Percentiles rank a stretch among this genome's conserved stretches.
phyloP scores from a whole-genome alignment of 305 asterid species.

The Withania somnifera region DNA sequence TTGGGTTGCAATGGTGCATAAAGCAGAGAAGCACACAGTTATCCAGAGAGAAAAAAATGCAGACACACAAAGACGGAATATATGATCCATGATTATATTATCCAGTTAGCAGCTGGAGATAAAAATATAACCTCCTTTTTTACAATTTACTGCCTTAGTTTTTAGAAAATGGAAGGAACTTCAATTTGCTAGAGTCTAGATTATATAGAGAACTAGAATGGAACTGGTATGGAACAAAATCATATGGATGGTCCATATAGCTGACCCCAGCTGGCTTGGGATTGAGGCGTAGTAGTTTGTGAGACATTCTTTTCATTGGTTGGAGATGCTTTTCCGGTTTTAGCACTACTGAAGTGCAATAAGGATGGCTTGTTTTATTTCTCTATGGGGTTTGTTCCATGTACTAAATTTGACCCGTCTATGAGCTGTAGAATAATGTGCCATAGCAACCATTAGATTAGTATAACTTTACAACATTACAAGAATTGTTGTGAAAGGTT shows the following conservation, averaged over 20 bases:
- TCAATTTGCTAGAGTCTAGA: background rate
- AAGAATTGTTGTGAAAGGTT: background rate
- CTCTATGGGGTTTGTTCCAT: background rate
- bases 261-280: background rate
- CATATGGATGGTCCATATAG: background rate
- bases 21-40: background rate
- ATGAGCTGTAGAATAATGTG: background rate
- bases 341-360: background rate
- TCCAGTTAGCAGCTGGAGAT: background rate
- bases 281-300: background rate
- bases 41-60: background rate
- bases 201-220: background rate
- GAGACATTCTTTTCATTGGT: slow-evolving; percentile 3
- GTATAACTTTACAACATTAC: background rate
- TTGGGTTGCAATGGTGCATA: background rate
- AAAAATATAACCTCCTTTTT: background rate
- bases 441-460: background rate
- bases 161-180: background rate
- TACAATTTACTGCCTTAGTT: background rate
- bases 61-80: background rate
- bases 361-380: background rate
- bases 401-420: background rate
- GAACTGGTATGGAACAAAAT: background rate
- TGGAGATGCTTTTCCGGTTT: background rate
- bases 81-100: background rate